Percentiles rank a stretch among this genome's conserved stretches.
Conservation (phyloP, 768 basidiomycete species). For the Amanita muscaria region DNA sequence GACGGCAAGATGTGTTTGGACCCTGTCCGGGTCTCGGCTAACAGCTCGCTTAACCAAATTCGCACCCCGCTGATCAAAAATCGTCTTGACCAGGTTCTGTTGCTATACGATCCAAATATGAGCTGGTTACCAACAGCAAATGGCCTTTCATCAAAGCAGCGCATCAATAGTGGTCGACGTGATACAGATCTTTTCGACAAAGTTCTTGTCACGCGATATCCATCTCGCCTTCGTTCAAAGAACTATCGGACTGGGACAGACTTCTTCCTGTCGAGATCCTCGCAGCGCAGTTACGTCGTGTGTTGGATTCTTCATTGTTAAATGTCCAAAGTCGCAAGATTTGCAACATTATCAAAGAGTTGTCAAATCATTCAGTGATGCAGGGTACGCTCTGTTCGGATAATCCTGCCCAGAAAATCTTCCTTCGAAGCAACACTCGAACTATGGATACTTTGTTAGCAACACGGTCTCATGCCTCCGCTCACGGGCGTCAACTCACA, state of each 20-base stretch:
- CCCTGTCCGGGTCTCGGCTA: no score
- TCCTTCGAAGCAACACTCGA: no score
- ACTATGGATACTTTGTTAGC: no score
- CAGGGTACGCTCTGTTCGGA: no score
- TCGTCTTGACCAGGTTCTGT: not conserved
- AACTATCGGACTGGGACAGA: constrained; percentile 31
- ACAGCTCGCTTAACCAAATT: no score
- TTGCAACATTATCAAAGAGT: constrained; percentile 21
- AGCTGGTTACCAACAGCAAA: constrained; percentile 31
- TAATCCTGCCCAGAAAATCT: no score
- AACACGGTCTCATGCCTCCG: no score
- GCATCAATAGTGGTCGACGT: constrained; percentile 22
- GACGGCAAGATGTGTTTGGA: no score
- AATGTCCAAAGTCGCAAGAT: constrained; percentile 13
- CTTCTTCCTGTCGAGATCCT: constrained; percentile 23
- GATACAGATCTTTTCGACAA: constrained; percentile 27
- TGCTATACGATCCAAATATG: not conserved
- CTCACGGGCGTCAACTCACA: no score
- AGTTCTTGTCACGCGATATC: constrained; percentile 23
- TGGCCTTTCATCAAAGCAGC: constrained; percentile 23
- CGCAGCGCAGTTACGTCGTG: constrained; percentile 23
- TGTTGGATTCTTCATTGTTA: constrained; percentile 12
- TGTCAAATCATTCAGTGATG: constrained; percentile 18
- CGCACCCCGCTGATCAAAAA: no score
- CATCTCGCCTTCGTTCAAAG: constrained; percentile 21